Percentiles rank a stretch among this genome's conserved stretches.
Evolutionary conservation across 2,329 filamentous ascomycete species (phyloP).

Genomic region (Nannizziopsis arthrosporioides): DNA sequence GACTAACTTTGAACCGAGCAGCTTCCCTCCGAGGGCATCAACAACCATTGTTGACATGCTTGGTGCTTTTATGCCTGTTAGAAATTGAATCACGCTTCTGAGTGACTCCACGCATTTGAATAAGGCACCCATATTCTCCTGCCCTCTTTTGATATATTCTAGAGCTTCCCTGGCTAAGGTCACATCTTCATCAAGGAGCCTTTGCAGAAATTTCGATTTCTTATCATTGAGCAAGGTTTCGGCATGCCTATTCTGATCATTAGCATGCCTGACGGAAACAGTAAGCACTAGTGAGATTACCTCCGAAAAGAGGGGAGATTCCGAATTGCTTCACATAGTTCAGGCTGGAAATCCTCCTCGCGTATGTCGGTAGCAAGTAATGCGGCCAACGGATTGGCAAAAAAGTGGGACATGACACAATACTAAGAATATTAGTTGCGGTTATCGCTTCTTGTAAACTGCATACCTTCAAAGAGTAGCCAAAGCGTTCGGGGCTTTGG

Average conservation of each 20-base stretch:
- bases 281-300: conserved; percentile 19
- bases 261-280: neutral
- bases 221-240: conserved; percentile 34
- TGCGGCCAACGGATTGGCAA: conserved; percentile 46
- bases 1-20: conserved; percentile 41
- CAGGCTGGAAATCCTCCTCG: conserved; percentile 23
- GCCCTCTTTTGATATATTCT: conserved; percentile 30
- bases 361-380: conserved; percentile 31
- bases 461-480: conserved; percentile 40
- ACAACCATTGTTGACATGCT: conserved; percentile 29
- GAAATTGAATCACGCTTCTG: conserved; percentile 20
- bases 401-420: conserved; percentile 53
- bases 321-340: conserved; percentile 45
- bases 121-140: conserved; percentile 29
- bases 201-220: conserved; percentile 27
- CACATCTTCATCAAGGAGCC: conserved; percentile 41
- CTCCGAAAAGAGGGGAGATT: conserved; percentile 46
- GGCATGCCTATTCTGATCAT: conserved; percentile 26
- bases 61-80: conserved; percentile 23
- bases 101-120: conserved; percentile 26
- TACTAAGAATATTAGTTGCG: conserved; percentile 34
- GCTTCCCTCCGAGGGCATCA: conserved; percentile 40
- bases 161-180: conserved; percentile 35
- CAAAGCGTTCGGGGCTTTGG: conserved; percentile 47
- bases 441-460: neutral